Evolutionary conservation across 306 rosid species (phyloP), one percentile per base, ranked within the genome.

Genomic region (Neltuma alba): DNA sequence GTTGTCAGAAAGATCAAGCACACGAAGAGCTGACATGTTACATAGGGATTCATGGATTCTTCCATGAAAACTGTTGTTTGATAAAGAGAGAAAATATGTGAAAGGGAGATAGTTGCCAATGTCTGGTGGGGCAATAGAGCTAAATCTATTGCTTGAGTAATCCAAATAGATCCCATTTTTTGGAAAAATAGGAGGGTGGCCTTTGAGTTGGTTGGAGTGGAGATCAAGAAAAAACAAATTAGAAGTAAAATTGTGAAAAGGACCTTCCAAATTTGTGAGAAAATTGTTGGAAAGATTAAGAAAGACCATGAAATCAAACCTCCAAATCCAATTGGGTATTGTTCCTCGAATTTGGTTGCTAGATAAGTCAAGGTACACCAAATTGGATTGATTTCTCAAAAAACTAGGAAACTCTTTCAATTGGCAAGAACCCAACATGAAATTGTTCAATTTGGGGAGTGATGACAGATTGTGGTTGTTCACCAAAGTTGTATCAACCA

Each of bases 281-380:
- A 70, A 27, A 62, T 92, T 92, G 55, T 23, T 41, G 52, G 97
- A 92, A 66, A 92, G 84, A 86, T 88, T 92, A 9, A 90, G 41
- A 7, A 33, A 14, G 6, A 0, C 0, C 62, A 89, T 63, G 40
- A 1, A 48, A 10, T 55, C 75, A 44, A 83, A 38, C 63, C 12
- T 61, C 94, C 91, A 90, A 8, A 92, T 80, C 94, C 91, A 88
- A 10, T 54, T 80, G 31, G 97, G 93, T 54, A 87, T 30, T 30
- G 34, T 34, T 10, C 89, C 92, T 1, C 6, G 18, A 68, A 92
- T 86, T 4, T 84, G 78, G 58, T 92, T 92, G 20, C 7, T 0
- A 0, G 94, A 79, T n/a, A 89, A 80, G 81, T 89, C 92, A 78
- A 92, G 62, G 80, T 0, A 0, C 18, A 0, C 0, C 50, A 92